Evolutionary conservation across 805 yeast genomes (phyloP), one percentile per base, ranked within the genome.

Genomic region (Candida koratica): DNA sequence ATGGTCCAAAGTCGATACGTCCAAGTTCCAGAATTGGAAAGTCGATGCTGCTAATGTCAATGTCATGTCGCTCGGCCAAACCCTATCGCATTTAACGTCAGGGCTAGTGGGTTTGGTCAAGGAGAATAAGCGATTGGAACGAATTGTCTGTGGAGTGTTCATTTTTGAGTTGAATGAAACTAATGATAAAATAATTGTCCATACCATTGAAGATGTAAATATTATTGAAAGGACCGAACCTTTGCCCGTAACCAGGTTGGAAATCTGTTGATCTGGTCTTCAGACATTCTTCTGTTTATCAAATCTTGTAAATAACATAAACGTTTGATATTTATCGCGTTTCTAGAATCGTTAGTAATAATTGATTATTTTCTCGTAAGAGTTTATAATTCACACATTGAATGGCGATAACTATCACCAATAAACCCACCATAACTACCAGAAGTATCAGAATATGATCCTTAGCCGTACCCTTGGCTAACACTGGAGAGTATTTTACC

Each of bases 151-250:
- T 36, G 90, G 89, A 1, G 53, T 78, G 3, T 82, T 82, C 48
- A 66, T 80, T 6, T 81, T 81, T 50, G 89, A 82, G 49, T 61
- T 83, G 39, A 75, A 70, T 47, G 68, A 67, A 16, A 59, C 62
- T n/a, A 78, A 79, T 50, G 69, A 73, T 39, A 53, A 64, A 41
- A 73, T 83, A 22, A 30, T 65, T 5, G 84, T 77, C 4, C 85
- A 81, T 50, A 78, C 84, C 2, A 67, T 83, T 20, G 90, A 83
- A 46, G 72, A 79, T 46, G 67, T 83, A 38, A 81, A 80, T 41
- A 64, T 80, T 28, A 56, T 75, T 16, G 84, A 79, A 47, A 67
- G 48, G 28, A 43, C 53, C 5, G 61, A 55, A 34, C 32, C 55
- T 16, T 56, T 55, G 28, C 55, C 47, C 18, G 48, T 54, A 15